Evolutionary conservation across 768 basidiomycete genomes (phyloP), one percentile per base, ranked within the genome.

Genomic region (Mycena venus): DNA sequence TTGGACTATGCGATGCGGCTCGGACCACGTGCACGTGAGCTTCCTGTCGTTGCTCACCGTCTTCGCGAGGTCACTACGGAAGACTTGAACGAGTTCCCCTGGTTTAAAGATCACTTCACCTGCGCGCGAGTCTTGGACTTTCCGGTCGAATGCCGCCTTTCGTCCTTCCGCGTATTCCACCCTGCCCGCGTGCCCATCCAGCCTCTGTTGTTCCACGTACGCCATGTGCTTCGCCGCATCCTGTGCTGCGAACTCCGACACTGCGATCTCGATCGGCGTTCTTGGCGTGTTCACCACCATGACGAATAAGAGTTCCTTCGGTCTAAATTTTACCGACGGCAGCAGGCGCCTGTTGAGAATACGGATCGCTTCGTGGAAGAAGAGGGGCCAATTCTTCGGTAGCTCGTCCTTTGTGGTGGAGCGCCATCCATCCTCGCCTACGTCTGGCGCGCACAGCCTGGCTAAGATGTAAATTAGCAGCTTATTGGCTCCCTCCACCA

Each of bases 201-300:
- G n/a, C n/a, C n/a, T n/a, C n/a, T n/a, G n/a, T n/a, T n/a, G n/a
- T n/a, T 38, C 36, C 36, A 38, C 36, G 6, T 38, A n/a, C 9
- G 80, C 78, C 70, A 84, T 76, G 25, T 85, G 84, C 0, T 62
- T 17, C 3, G 66, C 72, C 11, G 68, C 66, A 5, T 78, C 78
- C 8, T 59, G 27, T 15, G 5, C 27, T 8, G 25, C 49, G 0
- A 73, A 21, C 11, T 47, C n/a, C 0, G 15, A 9, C 0, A 29
- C 64, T 0, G 84, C 64, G 0, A 84, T 61, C 68, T 84, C 84
- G 27, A 53, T 25, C n/a, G 25, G 51, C 0, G 51, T 53, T 25
- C 8, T 2, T 12, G n/a, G 21, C 3, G 51, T 53, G 25, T 53
- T 53, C n/a, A 53, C 51, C 1, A 25, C 8, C 51, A 25, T 25